Base-by-base conservation (phyloP, 306 rosid genomes). In the Rosa multiflora region DNA sequence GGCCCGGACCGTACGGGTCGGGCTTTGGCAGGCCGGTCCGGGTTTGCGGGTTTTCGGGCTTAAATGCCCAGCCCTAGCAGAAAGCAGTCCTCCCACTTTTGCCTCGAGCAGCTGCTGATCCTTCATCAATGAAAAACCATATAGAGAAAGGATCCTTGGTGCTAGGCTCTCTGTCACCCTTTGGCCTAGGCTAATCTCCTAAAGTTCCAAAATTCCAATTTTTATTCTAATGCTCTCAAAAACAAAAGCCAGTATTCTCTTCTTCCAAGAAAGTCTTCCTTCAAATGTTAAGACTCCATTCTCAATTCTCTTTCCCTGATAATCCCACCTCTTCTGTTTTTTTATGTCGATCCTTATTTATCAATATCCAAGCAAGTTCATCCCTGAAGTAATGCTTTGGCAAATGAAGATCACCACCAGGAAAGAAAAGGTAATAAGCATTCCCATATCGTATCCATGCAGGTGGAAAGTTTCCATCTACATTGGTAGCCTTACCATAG, bases 401-500 rank as follows among this genome's bases (percentile, higher is more conserved):
- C 47, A 59, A 53, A 67, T 53, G 46, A 75, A 47, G 73, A 48
- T 21, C 67, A 62, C 59, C 10, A 48, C 66, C 55, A 64, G 73
- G 75, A 78, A 32, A 74, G 8, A 20, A 55, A 48, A 29, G 6
- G 29, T n/a, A 93, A 84, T 82, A 90, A 70, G 98, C 98, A 78
- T 95, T 95, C 49, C 99, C 98, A 82, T 75, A 90, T 49, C 99
- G 98, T 81, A 95, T 93, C 99, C 97, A 93, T 43, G 97, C 99
- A 81, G 98, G 99, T 47, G 98, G 84, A 80, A 95, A 95, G 76
- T 92, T 91, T 78, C 94, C 91, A 82, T 95, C 99, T 47, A 95
- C 89, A 88, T 85, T 91, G 59, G 99, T 91, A 72, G 97, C 98
- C 88, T 95, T 95, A 90, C 98, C 93, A 86, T 78, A 77, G 32